These are phyloP conservation scores for Wickerhamiella hasegawae DNA, from an alignment of 805 yeast species.

Conservation along the genomic window DNA sequence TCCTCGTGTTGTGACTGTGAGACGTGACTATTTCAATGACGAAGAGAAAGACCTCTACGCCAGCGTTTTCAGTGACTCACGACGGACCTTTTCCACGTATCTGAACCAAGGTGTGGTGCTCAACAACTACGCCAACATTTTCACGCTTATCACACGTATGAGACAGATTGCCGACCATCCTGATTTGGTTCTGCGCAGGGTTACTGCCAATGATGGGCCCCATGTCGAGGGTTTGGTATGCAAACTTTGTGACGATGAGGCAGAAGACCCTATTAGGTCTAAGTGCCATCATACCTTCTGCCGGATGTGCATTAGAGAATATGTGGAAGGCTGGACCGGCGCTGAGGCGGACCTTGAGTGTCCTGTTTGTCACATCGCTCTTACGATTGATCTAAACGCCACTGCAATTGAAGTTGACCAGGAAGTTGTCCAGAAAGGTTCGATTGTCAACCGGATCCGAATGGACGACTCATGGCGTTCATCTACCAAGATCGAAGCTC, in stretches of 20 bases:
- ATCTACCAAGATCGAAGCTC: conserved; percentile 91
- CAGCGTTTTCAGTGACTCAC: conserved; percentile 72
- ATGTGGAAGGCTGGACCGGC: conserved; percentile 61
- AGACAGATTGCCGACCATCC: conserved; percentile 98
- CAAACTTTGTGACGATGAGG: conserved; percentile 91
- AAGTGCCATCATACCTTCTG: conserved; percentile 91
- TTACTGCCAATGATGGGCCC: conserved; percentile 24
- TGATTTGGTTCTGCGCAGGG: conserved; percentile 69
- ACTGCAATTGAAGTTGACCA: conserved; percentile 56
- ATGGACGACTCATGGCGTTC: conserved; percentile 80
- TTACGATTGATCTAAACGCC: conserved; percentile 77
- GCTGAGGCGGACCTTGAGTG: conserved; percentile 48
- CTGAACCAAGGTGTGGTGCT: conserved; percentile 94
- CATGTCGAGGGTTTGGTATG: conserved; percentile 51
- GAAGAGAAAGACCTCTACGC: conserved; percentile 90
- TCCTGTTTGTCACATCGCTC: conserved; percentile 90
- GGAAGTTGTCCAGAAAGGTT: conserved; percentile 36
- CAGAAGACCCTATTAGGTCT: conserved; percentile 92
- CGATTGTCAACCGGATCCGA: conserved; percentile 75
- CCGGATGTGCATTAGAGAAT: conserved; percentile 81
- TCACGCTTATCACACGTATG: conserved; percentile 92
- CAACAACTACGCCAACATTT: conserved; percentile 93
- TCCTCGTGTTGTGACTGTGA: conserved; percentile 80
- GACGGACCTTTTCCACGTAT: conserved; percentile 75
- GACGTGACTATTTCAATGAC: conserved; percentile 77